Evolutionary conservation across 495 filamentous ascomycete species (phyloP), one percentile per base, ranked within the genome.

Genomic region (Trichocladium uniseriatum): DNA sequence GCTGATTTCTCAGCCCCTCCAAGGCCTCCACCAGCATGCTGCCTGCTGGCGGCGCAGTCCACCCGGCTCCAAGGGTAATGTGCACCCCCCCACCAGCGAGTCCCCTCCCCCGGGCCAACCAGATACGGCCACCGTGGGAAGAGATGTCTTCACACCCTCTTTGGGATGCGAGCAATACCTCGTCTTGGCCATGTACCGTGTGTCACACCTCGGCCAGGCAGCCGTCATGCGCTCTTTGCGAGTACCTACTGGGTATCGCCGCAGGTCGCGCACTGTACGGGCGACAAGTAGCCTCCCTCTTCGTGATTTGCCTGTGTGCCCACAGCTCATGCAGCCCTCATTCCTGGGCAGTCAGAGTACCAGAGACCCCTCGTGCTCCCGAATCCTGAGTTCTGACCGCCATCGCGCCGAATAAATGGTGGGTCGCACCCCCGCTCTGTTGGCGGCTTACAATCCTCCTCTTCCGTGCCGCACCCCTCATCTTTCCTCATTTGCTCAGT

Each of bases 391-490:
- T 44, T 44, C 49, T 51, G 54, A 55, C 50, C 51, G 44, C 52
- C 45, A 48, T n/a, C n/a, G 34, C 55, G 39, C 52, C 54, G 54
- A 60, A 60, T 60, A 64, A 62, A 62, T 58, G 63, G 58, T 62
- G 58, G 61, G 59, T 60, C 60, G 57, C 58, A 57, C 56, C 63
- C 52, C 62, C 62, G 57, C 62, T 57, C 51, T 47, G 55, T 45
- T 55, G 51, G 44, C 51, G 49, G 59, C 54, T 58, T 42, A 55
- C 59, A 42, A 51, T 62, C 55, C 54, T 52, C 50, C 54, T 35
- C 45, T 52, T 46, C 54, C 31, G 32, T 35, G 41, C 49, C 22
- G 39, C 49, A 20, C 52, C 34, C 36, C 5, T 32, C 31, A 14
- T 36, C 48, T 38, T 38, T 19, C 45, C 27, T 34, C 32, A 14